These are phyloP conservation scores for Phytophthora megakarya DNA, from an alignment of 352 stramenopile genomes.

Conservation along the genomic window DNA sequence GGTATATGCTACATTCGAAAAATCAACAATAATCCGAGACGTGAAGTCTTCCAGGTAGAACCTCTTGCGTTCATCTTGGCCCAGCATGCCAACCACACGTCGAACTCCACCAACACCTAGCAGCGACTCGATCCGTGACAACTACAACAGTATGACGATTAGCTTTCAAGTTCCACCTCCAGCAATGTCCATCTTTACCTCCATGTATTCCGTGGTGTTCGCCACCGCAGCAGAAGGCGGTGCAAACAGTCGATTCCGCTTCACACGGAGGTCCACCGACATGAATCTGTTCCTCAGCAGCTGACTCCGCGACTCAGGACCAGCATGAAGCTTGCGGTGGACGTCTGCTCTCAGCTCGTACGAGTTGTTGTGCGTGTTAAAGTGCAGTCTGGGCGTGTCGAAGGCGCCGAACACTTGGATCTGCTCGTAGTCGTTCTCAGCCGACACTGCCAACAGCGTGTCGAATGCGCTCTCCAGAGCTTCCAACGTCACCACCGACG, in stretches of 20 bases:
- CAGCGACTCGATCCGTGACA: conserved; percentile 90
- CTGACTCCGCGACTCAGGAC: conserved; percentile 59
- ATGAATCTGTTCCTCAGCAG: conserved; percentile 75
- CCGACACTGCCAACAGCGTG: conserved; percentile 78
- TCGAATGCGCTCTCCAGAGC: conserved; percentile 83
- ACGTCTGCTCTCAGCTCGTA: conserved; percentile 75
- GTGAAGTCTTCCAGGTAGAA: conserved; percentile 87
- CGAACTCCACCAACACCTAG: conserved; percentile 76
- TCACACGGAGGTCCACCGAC: conserved; percentile 73
- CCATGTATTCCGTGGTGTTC: conserved; percentile 70
- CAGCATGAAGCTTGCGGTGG: conserved; percentile 61
- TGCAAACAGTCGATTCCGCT: conserved; percentile 85
- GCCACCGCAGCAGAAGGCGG: conserved; percentile 59
- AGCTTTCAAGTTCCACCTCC: neutral
- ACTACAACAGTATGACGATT: conserved; percentile 33
- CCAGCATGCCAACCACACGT: conserved; percentile 86
- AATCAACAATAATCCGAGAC: conserved; percentile 79
- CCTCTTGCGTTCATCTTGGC: conserved; percentile 78
- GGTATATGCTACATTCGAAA: conserved; percentile 78
- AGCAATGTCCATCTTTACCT: neutral
- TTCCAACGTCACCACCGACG: conserved; percentile 82
- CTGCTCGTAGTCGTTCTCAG: conserved; percentile 79
- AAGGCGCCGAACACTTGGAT: conserved; percentile 89
- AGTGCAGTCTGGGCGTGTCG: conserved; percentile 68
- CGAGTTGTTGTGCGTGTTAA: conserved; percentile 63